These are phyloP conservation scores for Sergeia podlipaevii DNA, from an alignment of 208 protist species.

Conservation along the genomic window DNA sequence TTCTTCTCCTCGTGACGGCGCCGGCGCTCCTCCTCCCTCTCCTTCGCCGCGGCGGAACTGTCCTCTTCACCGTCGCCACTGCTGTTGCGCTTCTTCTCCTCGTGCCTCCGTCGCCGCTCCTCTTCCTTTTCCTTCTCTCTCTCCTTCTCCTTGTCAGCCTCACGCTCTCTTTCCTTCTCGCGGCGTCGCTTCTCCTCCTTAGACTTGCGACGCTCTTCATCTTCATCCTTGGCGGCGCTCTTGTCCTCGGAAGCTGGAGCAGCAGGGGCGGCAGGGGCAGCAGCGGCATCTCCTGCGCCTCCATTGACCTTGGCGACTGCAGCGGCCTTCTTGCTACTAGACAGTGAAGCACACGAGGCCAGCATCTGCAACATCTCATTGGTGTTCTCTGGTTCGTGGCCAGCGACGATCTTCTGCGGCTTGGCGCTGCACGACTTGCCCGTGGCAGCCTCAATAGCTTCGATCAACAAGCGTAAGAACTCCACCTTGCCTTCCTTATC, in stretches of 20 bases:
- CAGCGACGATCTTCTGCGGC: slow-evolving; percentile 83
- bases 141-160: slow-evolving; percentile 17
- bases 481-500: slow-evolving; percentile 85
- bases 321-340: slow-evolving; percentile 43
- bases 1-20: slow-evolving; percentile 51
- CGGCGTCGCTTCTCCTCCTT: slow-evolving; percentile 11
- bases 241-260: slow-evolving; percentile 12
- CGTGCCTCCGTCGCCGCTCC: slow-evolving; percentile 2
- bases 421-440: slow-evolving; percentile 46
- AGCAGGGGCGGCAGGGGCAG: background rate
- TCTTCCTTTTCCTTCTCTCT: slow-evolving; percentile 9
- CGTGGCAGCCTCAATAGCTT: slow-evolving; percentile 74
- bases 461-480: slow-evolving; percentile 76
- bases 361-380: slow-evolving; percentile 86
- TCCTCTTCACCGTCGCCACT: slow-evolving; percentile 15
- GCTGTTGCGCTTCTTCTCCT: slow-evolving; percentile 21
- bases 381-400: slow-evolving; percentile 82
- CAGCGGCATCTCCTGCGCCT: background rate
- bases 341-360: slow-evolving; percentile 61
- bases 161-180: slow-evolving; percentile 19
- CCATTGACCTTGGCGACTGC: slow-evolving; percentile 66
- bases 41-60: slow-evolving; percentile 4
- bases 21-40: slow-evolving; percentile 46
- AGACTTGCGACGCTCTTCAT: slow-evolving; percentile 10
- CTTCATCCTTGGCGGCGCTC: slow-evolving; percentile 2